Evolutionary conservation across 202 grass and related monocot species (phyloP), one percentile per base, ranked within the genome.

Genomic region (Panicum hallii): DNA sequence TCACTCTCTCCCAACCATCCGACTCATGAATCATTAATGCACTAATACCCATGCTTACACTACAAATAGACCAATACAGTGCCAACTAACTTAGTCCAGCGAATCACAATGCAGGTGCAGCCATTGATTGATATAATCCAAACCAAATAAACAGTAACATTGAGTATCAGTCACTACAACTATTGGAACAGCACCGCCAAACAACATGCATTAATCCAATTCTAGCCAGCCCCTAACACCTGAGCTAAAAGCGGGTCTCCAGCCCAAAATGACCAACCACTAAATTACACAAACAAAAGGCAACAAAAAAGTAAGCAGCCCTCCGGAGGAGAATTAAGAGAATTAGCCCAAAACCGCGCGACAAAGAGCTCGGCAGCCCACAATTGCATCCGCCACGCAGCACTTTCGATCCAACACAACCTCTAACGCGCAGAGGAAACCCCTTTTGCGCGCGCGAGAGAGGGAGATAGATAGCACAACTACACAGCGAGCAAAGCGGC

Each of bases 141-240:
- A 78, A 86, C 61, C 54, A 85, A 78, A 38, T 80, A 63, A 82
- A 86, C 73, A 77, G 54, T 78, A 86, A 46, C 69, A 63, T 65
- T 64, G 62, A 67, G 17, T 63, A 67, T 82, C 41, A 9, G 47
- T 17, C 26, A 74, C 38, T 23, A 62, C 19, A 68, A 68, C 1
- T 12, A 88, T 19, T 34, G 46, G 72, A 50, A 46, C 8, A 66
- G 48, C 23, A 65, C 23, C 28, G 42, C 10, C 40, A 11, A 70
- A 55, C 50, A 67, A 81, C 22, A 79, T 40, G 15, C 80, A 89
- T 74, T 71, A 75, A 38, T 69, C 63, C 53, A 56, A 48, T 55
- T 79, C 44, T 56, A 90, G 47, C 42, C 17, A 74, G 16, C 53
- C 28, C 53, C 47, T 62, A 53, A 68, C 32, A 30, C 38, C 67